phyloP scores from a whole-genome alignment of 345 rosid genomes.

The Erodium maritimum region DNA sequence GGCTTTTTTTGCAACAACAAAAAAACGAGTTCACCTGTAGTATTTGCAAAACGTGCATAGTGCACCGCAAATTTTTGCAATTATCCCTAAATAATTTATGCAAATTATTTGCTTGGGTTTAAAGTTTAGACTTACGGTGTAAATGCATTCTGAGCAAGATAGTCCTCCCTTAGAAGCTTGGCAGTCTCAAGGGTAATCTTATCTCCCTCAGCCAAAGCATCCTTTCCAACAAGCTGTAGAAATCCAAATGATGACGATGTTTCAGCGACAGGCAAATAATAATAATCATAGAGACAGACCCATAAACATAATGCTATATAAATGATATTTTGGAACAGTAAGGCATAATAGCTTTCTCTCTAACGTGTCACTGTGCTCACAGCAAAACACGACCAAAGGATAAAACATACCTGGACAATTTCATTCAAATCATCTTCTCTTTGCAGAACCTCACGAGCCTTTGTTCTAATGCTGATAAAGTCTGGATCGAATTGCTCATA shows the following conservation, averaged over 20 bases:
- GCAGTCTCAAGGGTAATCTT: conserved; percentile 97
- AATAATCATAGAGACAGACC: conserved; percentile 1
- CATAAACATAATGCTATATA: no score
- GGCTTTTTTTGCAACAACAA: no score
- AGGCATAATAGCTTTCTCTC: not conserved
- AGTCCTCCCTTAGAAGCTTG: conserved; percentile 96
- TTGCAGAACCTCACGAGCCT: conserved; percentile 98
- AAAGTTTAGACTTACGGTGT: conserved; percentile 59
- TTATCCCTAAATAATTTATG: not conserved
- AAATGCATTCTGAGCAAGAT: conserved; percentile 98
- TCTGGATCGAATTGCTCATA: conserved; percentile 95
- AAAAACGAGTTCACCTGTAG: no score
- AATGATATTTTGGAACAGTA: conserved; percentile 1
- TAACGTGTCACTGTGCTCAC: no score
- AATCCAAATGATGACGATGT: conserved; percentile 3
- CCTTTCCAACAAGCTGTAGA: conserved; percentile 97
- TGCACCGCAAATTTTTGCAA: no score
- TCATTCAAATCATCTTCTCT: conserved; percentile 99
- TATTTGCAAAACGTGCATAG: no score
- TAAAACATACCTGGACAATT: conserved; percentile 80
- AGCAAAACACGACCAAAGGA: no score
- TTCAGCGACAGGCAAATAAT: conserved; percentile 1
- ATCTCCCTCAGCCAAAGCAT: conserved; percentile 93
- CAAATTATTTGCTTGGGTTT: no score
- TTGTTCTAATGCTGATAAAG: conserved; percentile 95